A percentile compares a stretch with the other conserved stretches of the same genome.
Conservation (phyloP, 2,329 filamentous ascomycete species). For the Hawksworthiomyces lignivorus region DNA sequence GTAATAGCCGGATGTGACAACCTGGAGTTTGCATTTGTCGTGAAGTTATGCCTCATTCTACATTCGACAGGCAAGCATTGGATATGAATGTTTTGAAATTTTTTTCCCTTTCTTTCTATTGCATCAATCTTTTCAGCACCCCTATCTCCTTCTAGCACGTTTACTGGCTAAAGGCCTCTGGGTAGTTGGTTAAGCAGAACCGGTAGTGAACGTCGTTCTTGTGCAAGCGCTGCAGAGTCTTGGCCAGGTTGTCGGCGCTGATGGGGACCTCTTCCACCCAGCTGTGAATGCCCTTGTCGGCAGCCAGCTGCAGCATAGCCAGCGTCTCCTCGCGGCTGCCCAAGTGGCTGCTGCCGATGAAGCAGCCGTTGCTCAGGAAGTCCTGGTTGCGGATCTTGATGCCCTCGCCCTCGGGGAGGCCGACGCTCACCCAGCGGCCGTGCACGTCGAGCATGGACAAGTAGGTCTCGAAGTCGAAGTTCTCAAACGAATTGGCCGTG, state of each 20-base stretch:
- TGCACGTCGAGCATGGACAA: conserved; percentile 74
- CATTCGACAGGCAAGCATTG: too few relatives aligned
- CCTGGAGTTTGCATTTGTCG: too few relatives aligned
- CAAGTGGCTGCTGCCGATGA: conserved; percentile 64
- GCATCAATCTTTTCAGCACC: background rate
- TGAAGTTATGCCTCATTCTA: too few relatives aligned
- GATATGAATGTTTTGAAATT: too few relatives aligned
- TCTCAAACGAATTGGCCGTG: conserved; percentile 60
- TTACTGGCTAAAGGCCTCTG: conserved; percentile 55
- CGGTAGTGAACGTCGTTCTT: conserved; percentile 67
- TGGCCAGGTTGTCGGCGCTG: conserved; percentile 59
- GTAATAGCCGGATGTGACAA: too few relatives aligned
- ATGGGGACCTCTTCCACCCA: conserved; percentile 72
- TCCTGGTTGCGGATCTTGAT: conserved; percentile 65
- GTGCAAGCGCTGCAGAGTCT: conserved; percentile 61
- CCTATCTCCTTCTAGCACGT: too few relatives aligned
- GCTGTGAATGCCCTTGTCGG: conserved; percentile 59
- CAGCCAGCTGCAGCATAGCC: conserved; percentile 64
- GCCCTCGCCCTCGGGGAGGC: conserved; percentile 69
- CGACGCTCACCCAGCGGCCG: conserved; percentile 72
- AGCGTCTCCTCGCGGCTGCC: conserved; percentile 63
- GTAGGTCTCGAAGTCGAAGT: conserved; percentile 64
- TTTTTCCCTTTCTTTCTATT: conserved; percentile 1
- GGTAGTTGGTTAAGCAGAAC: conserved; percentile 65
- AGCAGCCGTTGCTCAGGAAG: conserved; percentile 66